Base-by-base conservation (phyloP, 2,329 filamentous ascomycete genomes). In the Trichoderma harzianum region DNA sequence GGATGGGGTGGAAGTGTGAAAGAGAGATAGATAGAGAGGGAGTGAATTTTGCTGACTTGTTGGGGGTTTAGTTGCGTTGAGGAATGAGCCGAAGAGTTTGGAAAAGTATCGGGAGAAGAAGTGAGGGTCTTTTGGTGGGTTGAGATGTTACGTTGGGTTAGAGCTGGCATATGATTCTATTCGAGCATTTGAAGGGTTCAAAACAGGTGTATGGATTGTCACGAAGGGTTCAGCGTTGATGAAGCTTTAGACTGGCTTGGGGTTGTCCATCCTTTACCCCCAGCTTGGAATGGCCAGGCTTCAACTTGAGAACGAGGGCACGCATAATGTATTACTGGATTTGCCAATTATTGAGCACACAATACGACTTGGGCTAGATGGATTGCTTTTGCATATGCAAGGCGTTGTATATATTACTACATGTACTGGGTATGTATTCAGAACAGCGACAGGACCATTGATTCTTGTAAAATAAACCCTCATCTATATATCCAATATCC, bases 31-130 rank as follows among this genome's bases (percentile, higher is more conserved):
- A 32, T 8, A 32, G 32, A 10, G 30, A 32, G 8, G 7, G 24
- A 16, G 26, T 6, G 24, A 24, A n/a, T 7, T 47, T 53, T 66
- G 26, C 28, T 47, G 51, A 30, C 58, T 36, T 14, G 5, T 5
- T 43, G 36, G 26, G 10, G 18, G 12, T 8, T 43, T 60, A 82
- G 79, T 82, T 74, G 79, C 74, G 7, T 71, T 80, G 60, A 79
- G 79, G 7, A 76, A 79, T 67, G 73, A 76, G 51, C 76, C 72
- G 2, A 80, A 82, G 74, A 71, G 74, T n/a, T 70, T 78, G 64
- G 76, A 75, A 11, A 72, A 73, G 62, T 36, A 67, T 43, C 43
- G 68, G 16, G 39, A 62, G 24, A 57, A 62, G 26, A 26, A 28
- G 36, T 30, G 64, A 57, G 64, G 6, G 1, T 24, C 10, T 53